These are phyloP conservation scores for Aspergillus fructus DNA, from an alignment of 2,329 filamentous ascomycete species.

Conservation along the genomic window DNA sequence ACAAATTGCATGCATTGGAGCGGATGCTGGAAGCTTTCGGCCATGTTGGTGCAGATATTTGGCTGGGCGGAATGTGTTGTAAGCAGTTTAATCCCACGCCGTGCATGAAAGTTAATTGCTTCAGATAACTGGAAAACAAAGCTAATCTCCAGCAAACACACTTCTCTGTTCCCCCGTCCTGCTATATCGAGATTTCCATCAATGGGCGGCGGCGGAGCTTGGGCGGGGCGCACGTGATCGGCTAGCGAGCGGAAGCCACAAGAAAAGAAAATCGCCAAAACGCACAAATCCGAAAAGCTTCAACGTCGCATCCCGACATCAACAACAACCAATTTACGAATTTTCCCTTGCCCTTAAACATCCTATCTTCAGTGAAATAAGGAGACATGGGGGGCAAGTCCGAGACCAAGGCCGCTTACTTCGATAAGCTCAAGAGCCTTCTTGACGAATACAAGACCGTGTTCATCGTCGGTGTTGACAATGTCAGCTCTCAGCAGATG, in stretches of 20 bases:
- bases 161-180: background rate
- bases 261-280: conserved; percentile 30
- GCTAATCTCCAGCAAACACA: background rate
- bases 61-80: background rate
- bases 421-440: conserved; percentile 98
- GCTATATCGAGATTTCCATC: background rate
- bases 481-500: conserved; percentile 99
- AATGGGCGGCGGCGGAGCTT: conserved; percentile 1
- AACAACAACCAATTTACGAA: conserved; percentile 22
- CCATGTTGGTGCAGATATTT: conserved; percentile 26
- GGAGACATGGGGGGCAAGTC: conserved; percentile 99
- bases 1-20: conserved; percentile 61
- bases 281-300: conserved; percentile 13
- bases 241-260: conserved; percentile 41
- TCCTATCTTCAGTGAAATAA: conserved; percentile 88
- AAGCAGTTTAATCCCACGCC: background rate
- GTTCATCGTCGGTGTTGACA: conserved; percentile 97
- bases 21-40: conserved; percentile 46
- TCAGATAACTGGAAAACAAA: background rate
- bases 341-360: conserved; percentile 89
- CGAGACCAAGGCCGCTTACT: conserved; percentile 92
- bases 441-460: conserved; percentile 95
- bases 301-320: conserved; percentile 28
- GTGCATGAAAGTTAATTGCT: background rate
- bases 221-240: conserved; percentile 30